Conservation (phyloP, 164 flowering plant species). For the Cinnamomum chago region DNA sequence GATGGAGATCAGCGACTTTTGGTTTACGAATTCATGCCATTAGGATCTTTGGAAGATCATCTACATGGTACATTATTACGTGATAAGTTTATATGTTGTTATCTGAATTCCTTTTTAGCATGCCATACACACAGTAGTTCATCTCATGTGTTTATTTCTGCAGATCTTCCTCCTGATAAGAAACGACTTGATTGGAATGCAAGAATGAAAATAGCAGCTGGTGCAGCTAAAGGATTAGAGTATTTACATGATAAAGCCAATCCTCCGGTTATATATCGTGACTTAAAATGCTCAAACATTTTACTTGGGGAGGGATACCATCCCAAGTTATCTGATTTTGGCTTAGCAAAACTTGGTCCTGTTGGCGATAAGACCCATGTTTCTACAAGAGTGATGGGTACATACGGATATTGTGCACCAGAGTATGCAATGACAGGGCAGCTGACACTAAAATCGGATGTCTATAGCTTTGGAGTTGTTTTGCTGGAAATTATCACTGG, state of each 20-base stretch:
- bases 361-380: conserved; percentile 79
- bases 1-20: conserved; percentile 76
- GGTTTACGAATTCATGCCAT: conserved; percentile 86
- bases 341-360: conserved; percentile 88
- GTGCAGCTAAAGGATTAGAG: conserved; percentile 76
- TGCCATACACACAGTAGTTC: not conserved
- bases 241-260: conserved; percentile 69
- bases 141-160: conserved; percentile 6
- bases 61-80: conserved; percentile 50
- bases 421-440: conserved; percentile 94
- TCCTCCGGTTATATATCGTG: conserved; percentile 82
- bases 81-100: not conserved
- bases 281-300: conserved; percentile 81
- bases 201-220: conserved; percentile 79
- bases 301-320: conserved; percentile 70
- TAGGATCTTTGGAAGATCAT: conserved; percentile 76
- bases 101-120: not conserved
- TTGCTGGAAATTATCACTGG: conserved; percentile 82
- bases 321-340: conserved; percentile 83
- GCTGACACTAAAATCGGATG: conserved; percentile 73
- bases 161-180: conserved; percentile 46
- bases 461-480: conserved; percentile 87
- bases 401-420: conserved; percentile 87
- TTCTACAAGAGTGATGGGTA: conserved; percentile 88
- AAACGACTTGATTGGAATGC: conserved; percentile 73